Evolutionary conservation across 1,284 basidiomycete species (phyloP).

Genomic region (Trichosporon inkin): DNA sequence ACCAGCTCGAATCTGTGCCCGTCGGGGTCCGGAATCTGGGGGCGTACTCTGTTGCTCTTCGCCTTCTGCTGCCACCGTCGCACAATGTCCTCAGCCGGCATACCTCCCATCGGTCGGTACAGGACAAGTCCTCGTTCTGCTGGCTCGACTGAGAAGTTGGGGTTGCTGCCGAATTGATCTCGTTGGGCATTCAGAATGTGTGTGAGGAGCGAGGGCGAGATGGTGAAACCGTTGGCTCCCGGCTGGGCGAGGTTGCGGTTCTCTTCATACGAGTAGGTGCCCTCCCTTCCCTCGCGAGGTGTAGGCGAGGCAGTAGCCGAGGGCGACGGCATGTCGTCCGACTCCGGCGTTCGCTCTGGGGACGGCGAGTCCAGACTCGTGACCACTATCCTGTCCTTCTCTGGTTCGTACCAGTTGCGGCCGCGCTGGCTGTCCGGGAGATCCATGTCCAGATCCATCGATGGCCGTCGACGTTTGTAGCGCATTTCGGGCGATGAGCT

Average conservation of each 20-base stretch:
- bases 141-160: slow-evolving; percentile 1
- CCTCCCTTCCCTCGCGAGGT: not conserved
- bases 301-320: slow-evolving; percentile 18
- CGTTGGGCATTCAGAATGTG: slow-evolving; percentile 41
- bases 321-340: slow-evolving; percentile 11
- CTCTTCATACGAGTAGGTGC: slow-evolving; percentile 18
- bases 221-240: slow-evolving; percentile 42
- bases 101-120: slow-evolving; percentile 36
- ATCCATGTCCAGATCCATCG: slow-evolving; percentile 32
- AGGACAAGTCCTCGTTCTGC: slow-evolving; percentile 34
- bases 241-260: slow-evolving; percentile 36
- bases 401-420: slow-evolving; percentile 42
- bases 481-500: not conserved
- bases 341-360: slow-evolving; percentile 21
- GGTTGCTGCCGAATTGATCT: slow-evolving; percentile 19
- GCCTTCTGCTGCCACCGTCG: slow-evolving; percentile 14
- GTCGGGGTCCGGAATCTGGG: not conserved
- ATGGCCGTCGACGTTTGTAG: not conserved
- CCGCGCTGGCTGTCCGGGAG: slow-evolving; percentile 12
- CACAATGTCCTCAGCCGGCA: slow-evolving; percentile 22
- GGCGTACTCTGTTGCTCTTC: not conserved
- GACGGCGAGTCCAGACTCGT: slow-evolving; percentile 32
- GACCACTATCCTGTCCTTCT: slow-evolving; percentile 46
- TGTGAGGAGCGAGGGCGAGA: slow-evolving; percentile 45
- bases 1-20: slow-evolving; percentile 16